Evolutionary conservation across 179 eudicot species (phyloP).

Genomic region (Beta corolliflora): DNA sequence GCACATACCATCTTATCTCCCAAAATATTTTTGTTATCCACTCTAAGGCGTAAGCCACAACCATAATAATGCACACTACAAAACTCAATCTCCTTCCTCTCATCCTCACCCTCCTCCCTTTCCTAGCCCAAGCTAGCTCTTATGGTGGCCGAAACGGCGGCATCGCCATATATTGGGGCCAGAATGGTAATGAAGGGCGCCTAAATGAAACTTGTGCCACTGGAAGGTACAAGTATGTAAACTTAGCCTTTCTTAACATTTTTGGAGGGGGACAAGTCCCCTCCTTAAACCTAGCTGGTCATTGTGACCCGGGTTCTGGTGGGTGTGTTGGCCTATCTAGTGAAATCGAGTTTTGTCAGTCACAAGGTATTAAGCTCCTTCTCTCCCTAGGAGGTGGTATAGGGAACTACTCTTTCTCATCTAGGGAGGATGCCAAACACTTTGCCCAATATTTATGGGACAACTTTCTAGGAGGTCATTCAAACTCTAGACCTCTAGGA

Average conservation of each 20-base stretch:
- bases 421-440: constrained; percentile 48
- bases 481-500: constrained; percentile 52
- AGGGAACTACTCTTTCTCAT: constrained; percentile 60
- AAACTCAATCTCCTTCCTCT: constrained; percentile 31
- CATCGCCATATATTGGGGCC: constrained; percentile 47
- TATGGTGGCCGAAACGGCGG: constrained; percentile 19
- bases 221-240: constrained; percentile 53
- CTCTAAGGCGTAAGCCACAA: constrained; percentile 7
- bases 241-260: constrained; percentile 54
- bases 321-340: constrained; percentile 47
- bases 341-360: constrained; percentile 50
- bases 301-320: constrained; percentile 52
- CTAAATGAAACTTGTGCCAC: constrained; percentile 60
- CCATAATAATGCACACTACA: constrained; percentile 23
- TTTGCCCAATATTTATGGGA: constrained; percentile 51
- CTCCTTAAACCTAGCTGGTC: constrained; percentile 59
- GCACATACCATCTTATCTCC: not conserved
- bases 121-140: constrained; percentile 16
- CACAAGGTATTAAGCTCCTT: constrained; percentile 51
- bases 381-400: constrained; percentile 62
- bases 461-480: constrained; percentile 50
- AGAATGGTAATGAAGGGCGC: constrained; percentile 66
- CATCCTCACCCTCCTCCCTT: constrained; percentile 26
- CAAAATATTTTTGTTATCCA: not conserved
- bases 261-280: constrained; percentile 70